Base-by-base conservation (phyloP, 495 filamentous ascomycete species). In the Cryomyces minteri region DNA sequence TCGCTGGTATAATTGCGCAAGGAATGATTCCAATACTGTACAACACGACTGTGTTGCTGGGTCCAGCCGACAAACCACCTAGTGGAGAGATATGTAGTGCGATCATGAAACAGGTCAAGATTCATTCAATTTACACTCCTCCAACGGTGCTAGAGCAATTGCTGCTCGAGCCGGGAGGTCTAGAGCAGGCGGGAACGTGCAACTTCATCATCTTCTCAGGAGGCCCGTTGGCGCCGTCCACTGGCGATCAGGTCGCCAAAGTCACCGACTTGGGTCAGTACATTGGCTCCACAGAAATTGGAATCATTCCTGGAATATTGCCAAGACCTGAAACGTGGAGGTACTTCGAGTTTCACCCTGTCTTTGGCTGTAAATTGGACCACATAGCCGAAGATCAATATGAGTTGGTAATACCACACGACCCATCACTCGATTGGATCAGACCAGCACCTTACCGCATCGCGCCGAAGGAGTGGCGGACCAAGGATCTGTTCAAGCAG, bases 401-500 rank as follows among this genome's bases (percentile, higher is more conserved):
- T 38, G 34, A 38, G 34, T 2, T 38, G 34, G 34, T 38, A 9
- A 38, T 38, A 9, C 9, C 34, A 38, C 9, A 38, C 9, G 9
- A 14, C 2, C 34, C 34, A 10, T 9, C 9, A 38, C 34, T 38
- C 9, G 18, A 25, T 25, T 25, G 18, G 18, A 25, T 25, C 18
- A 25, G 18, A 25, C 18, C 18, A 25, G 34, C 34, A 10, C 34
- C 34, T 38, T 38, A 38, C 34, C 34, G 12, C 9, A 14, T 38
- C 34, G 9, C 12, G 9, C 34, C 34, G 9, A 38, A 9, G 9
- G 49, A 52, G 32, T 57, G 40, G 10, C 6, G 18, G 6, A 54
- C 49, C 2, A 43, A 48, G 4, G 54, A 57, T 43, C 37, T 57
- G 4, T 57, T 36, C 41, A 25, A 40, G 12, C 39, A 5, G 34